Evolutionary conservation across 208 protist species (phyloP).

Genomic region (Herpetomonas samuelpessoai): DNA sequence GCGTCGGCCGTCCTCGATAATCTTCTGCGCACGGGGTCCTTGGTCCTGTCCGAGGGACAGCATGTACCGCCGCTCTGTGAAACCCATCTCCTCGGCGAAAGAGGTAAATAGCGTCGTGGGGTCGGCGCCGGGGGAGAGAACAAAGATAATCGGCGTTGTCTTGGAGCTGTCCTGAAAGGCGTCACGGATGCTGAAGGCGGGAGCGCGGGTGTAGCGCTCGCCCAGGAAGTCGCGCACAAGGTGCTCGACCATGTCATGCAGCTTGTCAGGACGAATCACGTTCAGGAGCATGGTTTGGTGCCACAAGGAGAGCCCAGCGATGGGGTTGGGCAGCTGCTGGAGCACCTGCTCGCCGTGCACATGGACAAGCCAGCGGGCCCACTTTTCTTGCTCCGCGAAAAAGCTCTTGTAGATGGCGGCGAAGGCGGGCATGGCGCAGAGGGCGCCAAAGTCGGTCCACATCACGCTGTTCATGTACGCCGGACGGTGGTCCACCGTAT

Average conservation of each 20-base stretch:
- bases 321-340: conserved; percentile 23
- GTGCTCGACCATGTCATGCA: conserved; percentile 64
- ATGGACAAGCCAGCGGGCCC: conserved; percentile 82
- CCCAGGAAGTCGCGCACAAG: conserved; percentile 72
- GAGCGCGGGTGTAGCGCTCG: conserved; percentile 75
- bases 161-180: conserved; percentile 89
- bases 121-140: conserved; percentile 92
- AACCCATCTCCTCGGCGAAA: conserved; percentile 89
- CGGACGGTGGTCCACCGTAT: conserved; percentile 32
- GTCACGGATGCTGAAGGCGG: conserved; percentile 77
- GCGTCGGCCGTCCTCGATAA: conserved; percentile 74
- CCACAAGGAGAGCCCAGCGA: conserved; percentile 61
- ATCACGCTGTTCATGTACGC: conserved; percentile 86
- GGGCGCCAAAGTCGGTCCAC: conserved; percentile 91
- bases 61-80: conserved; percentile 78
- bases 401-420: conserved; percentile 75
- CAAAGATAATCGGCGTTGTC: conserved; percentile 93
- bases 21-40: conserved; percentile 82
- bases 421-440: conserved; percentile 85
- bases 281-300: conserved; percentile 87
- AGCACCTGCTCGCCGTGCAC: conserved; percentile 75
- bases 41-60: conserved; percentile 95
- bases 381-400: conserved; percentile 44
- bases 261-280: conserved; percentile 77
- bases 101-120: conserved; percentile 89